Conservation (phyloP, 1,284 basidiomycete species). For the Sphagnurus paluster region DNA sequence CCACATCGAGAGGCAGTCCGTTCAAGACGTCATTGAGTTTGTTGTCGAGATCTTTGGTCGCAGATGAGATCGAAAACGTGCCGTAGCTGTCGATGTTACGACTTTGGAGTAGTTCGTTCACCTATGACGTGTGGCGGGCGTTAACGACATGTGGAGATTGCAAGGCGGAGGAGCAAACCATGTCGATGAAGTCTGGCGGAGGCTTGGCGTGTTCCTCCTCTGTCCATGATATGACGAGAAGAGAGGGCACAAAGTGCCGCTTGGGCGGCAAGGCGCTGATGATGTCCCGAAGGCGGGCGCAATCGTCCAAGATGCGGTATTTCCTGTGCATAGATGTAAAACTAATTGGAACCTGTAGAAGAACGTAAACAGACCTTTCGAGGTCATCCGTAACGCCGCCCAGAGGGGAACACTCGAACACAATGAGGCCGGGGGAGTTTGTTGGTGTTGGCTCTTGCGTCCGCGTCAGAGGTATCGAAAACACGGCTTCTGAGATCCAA, state of each 20-base stretch:
- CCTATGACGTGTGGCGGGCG: slow-evolving; percentile 41
- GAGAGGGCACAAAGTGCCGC: slow-evolving; percentile 58
- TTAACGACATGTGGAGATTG: slow-evolving; percentile 5
- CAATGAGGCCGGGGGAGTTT: slow-evolving; percentile 60
- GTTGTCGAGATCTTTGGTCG: slow-evolving; percentile 53
- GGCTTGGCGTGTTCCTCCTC: slow-evolving; percentile 37
- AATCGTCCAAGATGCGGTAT: slow-evolving; percentile 71
- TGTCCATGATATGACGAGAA: slow-evolving; percentile 61
- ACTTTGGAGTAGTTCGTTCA: slow-evolving; percentile 43
- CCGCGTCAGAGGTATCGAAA: slow-evolving; percentile 47
- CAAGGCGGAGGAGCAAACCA: slow-evolving; percentile 36
- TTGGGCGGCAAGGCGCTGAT: slow-evolving; percentile 49
- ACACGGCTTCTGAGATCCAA: slow-evolving; percentile 59
- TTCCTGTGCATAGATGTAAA: slow-evolving; percentile 45
- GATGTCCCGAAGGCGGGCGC: slow-evolving; percentile 63
- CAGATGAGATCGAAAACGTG: slow-evolving; percentile 49
- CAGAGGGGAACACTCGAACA: slow-evolving; percentile 71
- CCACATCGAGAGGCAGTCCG: slow-evolving; percentile 48
- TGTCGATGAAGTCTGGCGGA: slow-evolving; percentile 45
- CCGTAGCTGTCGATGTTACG: slow-evolving; percentile 41
- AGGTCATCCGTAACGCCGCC: slow-evolving; percentile 61
- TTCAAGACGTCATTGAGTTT: slow-evolving; percentile 47
- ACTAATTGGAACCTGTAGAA: background rate
- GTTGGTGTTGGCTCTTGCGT: slow-evolving; percentile 19
- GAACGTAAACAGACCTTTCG: slow-evolving; percentile 48